Evolutionary conservation across 1,284 basidiomycete species (phyloP), one percentile per base, ranked within the genome.

Genomic region (Moniliella sp.): DNA sequence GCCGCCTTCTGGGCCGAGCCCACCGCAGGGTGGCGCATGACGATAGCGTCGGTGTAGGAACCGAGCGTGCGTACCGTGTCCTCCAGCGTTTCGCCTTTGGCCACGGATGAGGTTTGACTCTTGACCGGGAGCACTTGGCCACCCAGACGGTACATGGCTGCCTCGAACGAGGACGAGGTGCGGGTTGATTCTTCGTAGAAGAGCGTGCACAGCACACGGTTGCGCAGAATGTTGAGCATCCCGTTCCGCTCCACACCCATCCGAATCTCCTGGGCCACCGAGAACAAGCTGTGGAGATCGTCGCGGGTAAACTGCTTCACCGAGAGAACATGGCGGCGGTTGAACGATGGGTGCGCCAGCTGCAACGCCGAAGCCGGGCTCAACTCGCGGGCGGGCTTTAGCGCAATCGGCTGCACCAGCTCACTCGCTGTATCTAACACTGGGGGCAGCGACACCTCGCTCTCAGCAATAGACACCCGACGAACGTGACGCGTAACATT

Each of bases 131-230:
- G 76, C 26, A 97, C 88, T 53, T 88, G 75, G 25, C 91, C 91
- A 31, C 91, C 91, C 48, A 83, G 82, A 32, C 91, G 74, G 62
- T 88, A 84, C 91, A 97, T 97, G 9, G 91, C 91, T 5, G 88
- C 79, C 61, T 99, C 88, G 57, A 99, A 99, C n/a, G 88, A 94
- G 10, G 44, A 45, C 23, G 50, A 54, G 1, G 91, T 99, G 33
- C 91, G 71, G 1, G 91, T 99, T 5, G 84, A 93, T 2, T 91
- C 82, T 61, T 99, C 91, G 63, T 88, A 99, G 69, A 99, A 99
- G 25, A 93, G 62, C n/a, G 77, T 88, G 57, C 79, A 84, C 3
- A 99, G 70, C 0, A 99, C 76, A 42, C 76, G 79, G 29, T 88
- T 88, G 43, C 76, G 78, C 25, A 97, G 68, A 32, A 94, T 73